Evolutionary conservation across 2,329 filamentous ascomycete genomes (phyloP), one percentile per base, ranked within the genome.

Genomic region (Neopestalotiopsis sp.): DNA sequence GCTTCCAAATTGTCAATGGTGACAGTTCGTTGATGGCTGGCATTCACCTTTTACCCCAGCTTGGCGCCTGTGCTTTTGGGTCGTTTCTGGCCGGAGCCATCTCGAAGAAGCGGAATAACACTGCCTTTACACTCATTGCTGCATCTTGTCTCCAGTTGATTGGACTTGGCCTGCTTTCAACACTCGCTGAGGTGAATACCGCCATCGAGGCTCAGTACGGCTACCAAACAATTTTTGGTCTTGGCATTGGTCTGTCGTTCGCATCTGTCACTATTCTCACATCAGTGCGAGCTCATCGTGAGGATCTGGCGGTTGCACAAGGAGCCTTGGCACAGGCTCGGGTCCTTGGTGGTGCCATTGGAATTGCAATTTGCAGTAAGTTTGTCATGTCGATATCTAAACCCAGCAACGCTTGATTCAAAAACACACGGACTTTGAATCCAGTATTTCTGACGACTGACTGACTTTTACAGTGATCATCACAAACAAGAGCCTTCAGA

Each of bases 321-420:
- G 89, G 88, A 0, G 85, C 88, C 4, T 82, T 90, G 10, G 87
- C 89, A 1, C 89, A 91, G 76, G 84, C 86, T 1, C 84, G 89
- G 14, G 86, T 90, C 0, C 78, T 91, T 2, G 89, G 89, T 1
- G 89, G 89, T 2, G 86, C 86, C 49, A 81, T 90, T 34, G 89
- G 89, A 1, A 81, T 91, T 58, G 85, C 88, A 0, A 76, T 86
- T 30, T 89, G 88, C 71, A 89, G 86, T n/a, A 40, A 45, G 61
- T 64, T 13, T 59, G 17, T 20, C 30, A 28, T 28, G 57, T 34
- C 24, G 28, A 30, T 34, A 4, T 59, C 32, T 24, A 28, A 9
- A 7, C 7, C 57, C 13, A 61, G 9, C n/a, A 20, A 9, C 28
- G 6, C 5, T 28, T 61, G n/a, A 9, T 32, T 9, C 4, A 12